Evolutionary conservation across 1,284 basidiomycete species (phyloP).

Genomic region (Termitomyces sp.): DNA sequence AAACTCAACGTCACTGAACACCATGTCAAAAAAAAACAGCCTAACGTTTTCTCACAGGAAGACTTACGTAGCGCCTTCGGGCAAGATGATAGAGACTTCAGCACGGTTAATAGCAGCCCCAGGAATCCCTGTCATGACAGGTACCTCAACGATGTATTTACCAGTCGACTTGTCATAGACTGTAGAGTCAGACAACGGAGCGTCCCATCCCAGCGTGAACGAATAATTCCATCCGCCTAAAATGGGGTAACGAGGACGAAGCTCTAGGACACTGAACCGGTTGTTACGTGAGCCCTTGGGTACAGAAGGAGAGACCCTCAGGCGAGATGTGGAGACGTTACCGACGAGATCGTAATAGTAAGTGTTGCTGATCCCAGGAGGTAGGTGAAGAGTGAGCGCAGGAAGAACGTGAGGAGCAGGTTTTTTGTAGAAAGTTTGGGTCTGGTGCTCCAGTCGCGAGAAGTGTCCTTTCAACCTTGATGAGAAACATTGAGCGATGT

Average conservation of each 20-base stretch:
- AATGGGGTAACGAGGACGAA: slow-evolving; percentile 88
- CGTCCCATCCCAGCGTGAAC: slow-evolving; percentile 92
- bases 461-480: slow-evolving; percentile 91
- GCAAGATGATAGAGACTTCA: slow-evolving; percentile 77
- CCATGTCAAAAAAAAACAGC: background rate
- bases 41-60: background rate
- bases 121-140: slow-evolving; percentile 80
- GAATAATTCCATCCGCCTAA: slow-evolving; percentile 98
- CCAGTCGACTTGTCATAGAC: slow-evolving; percentile 55
- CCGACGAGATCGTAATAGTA: slow-evolving; percentile 93
- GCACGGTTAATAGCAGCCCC: slow-evolving; percentile 82
- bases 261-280: slow-evolving; percentile 66
- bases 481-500: background rate
- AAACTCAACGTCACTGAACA: slow-evolving; percentile 69
- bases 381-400: slow-evolving; percentile 71
- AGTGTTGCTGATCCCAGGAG: slow-evolving; percentile 71
- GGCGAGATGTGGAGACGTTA: slow-evolving; percentile 92
- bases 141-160: slow-evolving; percentile 74
- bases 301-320: slow-evolving; percentile 64
- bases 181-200: slow-evolving; percentile 72
- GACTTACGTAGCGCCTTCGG: slow-evolving; percentile 89
- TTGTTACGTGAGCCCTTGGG: slow-evolving; percentile 48
- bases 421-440: slow-evolving; percentile 62
- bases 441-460: slow-evolving; percentile 86
- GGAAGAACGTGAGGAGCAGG: slow-evolving; percentile 68